phyloP scores from a whole-genome alignment of 2,329 filamentous ascomycete genomes.

The Fusarium euwallaceae region DNA sequence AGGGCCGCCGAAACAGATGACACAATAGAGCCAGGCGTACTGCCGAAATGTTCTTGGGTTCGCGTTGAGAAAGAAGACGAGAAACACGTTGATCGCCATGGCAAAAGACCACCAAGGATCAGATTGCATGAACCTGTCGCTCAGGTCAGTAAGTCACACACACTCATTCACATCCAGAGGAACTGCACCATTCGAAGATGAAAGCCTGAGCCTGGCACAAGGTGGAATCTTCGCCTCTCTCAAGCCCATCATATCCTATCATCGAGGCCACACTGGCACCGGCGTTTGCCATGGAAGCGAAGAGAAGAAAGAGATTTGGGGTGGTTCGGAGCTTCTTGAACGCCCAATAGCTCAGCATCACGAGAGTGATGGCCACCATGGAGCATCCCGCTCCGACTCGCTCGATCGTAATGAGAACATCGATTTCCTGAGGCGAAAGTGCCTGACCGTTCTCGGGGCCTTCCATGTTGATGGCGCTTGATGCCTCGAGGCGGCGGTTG shows the following conservation, averaged over 20 bases:
- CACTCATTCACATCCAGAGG: background rate
- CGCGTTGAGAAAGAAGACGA: conserved; percentile 72
- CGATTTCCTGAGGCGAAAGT: conserved; percentile 55
- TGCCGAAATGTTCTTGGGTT: conserved; percentile 74
- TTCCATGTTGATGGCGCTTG: conserved; percentile 30
- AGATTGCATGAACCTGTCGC: conserved; percentile 78
- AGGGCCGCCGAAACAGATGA: conserved; percentile 78
- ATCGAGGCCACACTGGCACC: conserved; percentile 75
- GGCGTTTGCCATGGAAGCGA: conserved; percentile 57
- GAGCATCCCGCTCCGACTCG: conserved; percentile 67
- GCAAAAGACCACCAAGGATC: conserved; percentile 83
- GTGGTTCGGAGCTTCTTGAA: conserved; percentile 68
- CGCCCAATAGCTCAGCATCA: conserved; percentile 62
- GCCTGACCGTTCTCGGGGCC: conserved; percentile 19
- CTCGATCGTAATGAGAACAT: conserved; percentile 64
- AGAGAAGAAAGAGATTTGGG: conserved; percentile 64
- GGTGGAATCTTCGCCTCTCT: conserved; percentile 63
- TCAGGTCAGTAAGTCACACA: conserved; percentile 1
- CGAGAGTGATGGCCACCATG: conserved; percentile 62
- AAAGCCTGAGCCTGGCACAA: conserved; percentile 74
- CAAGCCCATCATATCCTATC: conserved; percentile 76
- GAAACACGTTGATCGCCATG: conserved; percentile 85
- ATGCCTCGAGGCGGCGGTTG: conserved; percentile 9
- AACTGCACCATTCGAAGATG: conserved; percentile 72
- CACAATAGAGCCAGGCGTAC: conserved; percentile 77